Evolutionary conservation across 2,329 filamentous ascomycete species (phyloP).

Genomic region (Monascus ruber): DNA sequence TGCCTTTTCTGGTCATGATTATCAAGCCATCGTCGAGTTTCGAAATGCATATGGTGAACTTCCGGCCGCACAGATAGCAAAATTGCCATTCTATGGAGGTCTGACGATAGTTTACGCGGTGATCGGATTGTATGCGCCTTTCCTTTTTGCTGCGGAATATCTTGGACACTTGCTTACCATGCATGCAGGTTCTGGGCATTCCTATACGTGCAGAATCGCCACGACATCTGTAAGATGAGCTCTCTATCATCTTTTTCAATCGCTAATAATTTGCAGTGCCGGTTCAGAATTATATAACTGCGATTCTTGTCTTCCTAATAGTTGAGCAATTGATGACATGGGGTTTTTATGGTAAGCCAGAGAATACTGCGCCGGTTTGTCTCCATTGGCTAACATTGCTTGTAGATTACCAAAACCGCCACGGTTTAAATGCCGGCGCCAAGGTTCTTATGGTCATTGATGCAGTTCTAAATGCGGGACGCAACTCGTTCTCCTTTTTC

Average conservation of each 20-base stretch:
- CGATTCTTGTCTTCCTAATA: slow-evolving; percentile 86
- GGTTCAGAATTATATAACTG: slow-evolving; percentile 98
- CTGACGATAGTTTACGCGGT: slow-evolving; percentile 89
- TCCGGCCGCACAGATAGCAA: slow-evolving; percentile 88
- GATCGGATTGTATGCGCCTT: slow-evolving; percentile 51
- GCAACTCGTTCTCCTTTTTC: slow-evolving; percentile 98
- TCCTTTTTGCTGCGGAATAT: not conserved
- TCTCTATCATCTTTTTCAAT: not conserved
- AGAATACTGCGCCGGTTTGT: not conserved
- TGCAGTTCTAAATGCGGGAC: slow-evolving; percentile 81
- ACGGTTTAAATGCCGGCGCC: slow-evolving; percentile 70
- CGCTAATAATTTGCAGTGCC: slow-evolving; percentile 50
- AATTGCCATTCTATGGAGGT: slow-evolving; percentile 91
- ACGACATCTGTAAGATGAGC: slow-evolving; percentile 62
- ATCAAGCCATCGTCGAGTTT: slow-evolving; percentile 76
- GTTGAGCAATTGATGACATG: slow-evolving; percentile 97
- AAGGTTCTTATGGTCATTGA: slow-evolving; percentile 84
- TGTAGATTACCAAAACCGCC: slow-evolving; percentile 77
- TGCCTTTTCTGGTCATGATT: slow-evolving; percentile 55
- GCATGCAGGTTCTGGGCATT: slow-evolving; percentile 72
- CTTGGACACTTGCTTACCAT: slow-evolving; percentile 9
- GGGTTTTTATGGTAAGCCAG: slow-evolving; percentile 75
- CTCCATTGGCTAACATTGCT: slow-evolving; percentile 21
- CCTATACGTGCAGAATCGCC: slow-evolving; percentile 85
- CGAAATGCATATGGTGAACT: slow-evolving; percentile 94